Percentiles rank a stretch among this genome's conserved stretches.
phyloP scores from a whole-genome alignment of 371 early-diverging fungal species.

The Lichtheimia hyalospora region DNA sequence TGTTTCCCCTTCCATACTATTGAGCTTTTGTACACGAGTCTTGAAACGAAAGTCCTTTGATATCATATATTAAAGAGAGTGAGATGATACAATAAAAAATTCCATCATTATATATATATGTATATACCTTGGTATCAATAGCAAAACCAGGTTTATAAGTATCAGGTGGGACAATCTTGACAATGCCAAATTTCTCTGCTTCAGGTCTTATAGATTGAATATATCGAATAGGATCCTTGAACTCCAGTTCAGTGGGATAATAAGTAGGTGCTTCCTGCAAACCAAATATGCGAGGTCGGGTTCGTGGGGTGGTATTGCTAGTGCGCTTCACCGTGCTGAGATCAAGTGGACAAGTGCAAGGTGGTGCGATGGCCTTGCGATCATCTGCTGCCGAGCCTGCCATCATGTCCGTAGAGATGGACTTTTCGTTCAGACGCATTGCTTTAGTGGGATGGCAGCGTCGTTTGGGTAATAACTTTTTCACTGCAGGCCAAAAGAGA shows the following conservation, averaged over 20 bases:
- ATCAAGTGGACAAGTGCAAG: slow-evolving; percentile 10
- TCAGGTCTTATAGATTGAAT: slow-evolving; percentile 78
- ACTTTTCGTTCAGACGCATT: slow-evolving; percentile 18
- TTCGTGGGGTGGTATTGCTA: slow-evolving; percentile 29
- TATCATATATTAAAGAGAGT: neutral
- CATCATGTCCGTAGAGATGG: slow-evolving; percentile 1
- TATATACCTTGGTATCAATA: slow-evolving; percentile 78
- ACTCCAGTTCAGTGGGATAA: slow-evolving; percentile 84
- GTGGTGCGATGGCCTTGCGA: slow-evolving; percentile 6
- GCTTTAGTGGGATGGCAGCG: neutral
- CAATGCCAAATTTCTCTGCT: slow-evolving; percentile 84
- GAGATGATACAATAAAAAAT: neutral
- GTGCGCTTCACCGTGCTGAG: slow-evolving; percentile 16
- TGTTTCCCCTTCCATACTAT: slow-evolving; percentile 88
- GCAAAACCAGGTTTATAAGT: slow-evolving; percentile 86
- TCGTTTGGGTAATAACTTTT: neutral
- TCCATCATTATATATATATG: neutral
- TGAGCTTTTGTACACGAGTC: slow-evolving; percentile 87
- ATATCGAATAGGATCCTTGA: slow-evolving; percentile 80
- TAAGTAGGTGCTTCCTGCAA: slow-evolving; percentile 76
- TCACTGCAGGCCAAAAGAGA: slow-evolving; percentile 8
- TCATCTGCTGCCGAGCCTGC: slow-evolving; percentile 1
- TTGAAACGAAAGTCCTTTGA: slow-evolving; percentile 83
- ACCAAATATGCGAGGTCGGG: slow-evolving; percentile 58
- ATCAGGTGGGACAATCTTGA: slow-evolving; percentile 91